Evolutionary conservation across 2,329 filamentous ascomycete species (phyloP).

Genomic region (Paramyrothecium sp.): DNA sequence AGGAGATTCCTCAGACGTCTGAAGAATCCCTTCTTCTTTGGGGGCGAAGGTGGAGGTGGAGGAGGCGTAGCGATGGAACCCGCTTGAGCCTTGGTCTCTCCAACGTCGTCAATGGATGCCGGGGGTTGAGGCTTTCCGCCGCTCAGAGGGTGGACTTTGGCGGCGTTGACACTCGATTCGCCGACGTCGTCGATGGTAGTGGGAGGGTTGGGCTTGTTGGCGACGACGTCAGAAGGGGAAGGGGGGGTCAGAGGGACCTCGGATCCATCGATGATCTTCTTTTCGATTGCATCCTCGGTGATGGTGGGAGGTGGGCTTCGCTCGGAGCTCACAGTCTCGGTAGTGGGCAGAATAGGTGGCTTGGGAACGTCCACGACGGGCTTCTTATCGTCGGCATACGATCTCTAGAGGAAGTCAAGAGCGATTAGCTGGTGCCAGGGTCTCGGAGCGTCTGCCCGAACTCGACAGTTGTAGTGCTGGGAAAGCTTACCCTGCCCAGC

Average conservation of each 20-base stretch:
- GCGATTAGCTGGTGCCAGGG: too few species aligned
- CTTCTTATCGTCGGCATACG: constrained; percentile 55
- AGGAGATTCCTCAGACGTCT: constrained; percentile 76
- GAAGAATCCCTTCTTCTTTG: constrained; percentile 63
- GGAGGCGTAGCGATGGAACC: constrained; percentile 25
- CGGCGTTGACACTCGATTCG: constrained; percentile 9
- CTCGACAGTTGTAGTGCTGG: constrained; percentile 30
- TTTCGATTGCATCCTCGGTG: constrained; percentile 33
- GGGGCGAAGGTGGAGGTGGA: constrained; percentile 31
- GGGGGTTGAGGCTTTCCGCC: constrained; percentile 9
- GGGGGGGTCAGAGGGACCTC: constrained; percentile 40
- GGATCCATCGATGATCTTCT: constrained; percentile 30
- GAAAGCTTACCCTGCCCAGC: constrained; percentile 29
- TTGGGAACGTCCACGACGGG: constrained; percentile 46
- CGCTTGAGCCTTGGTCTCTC: constrained; percentile 12
- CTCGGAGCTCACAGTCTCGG: constrained; percentile 50
- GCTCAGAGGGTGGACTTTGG: constrained; percentile 7
- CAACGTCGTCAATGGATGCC: constrained; percentile 16
- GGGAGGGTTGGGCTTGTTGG: constrained; percentile 8
- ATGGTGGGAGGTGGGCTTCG: constrained; percentile 36
- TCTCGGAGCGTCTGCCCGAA: background rate
- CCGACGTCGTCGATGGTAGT: constrained; percentile 14
- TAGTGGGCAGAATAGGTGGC: constrained; percentile 51
- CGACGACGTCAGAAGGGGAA: constrained; percentile 17
- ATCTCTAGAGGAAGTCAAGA: constrained; percentile 46